Evolutionary conservation across 1,139 yeast species (phyloP), one percentile per base, ranked within the genome.

Genomic region (Yamadazyma atlantica): DNA sequence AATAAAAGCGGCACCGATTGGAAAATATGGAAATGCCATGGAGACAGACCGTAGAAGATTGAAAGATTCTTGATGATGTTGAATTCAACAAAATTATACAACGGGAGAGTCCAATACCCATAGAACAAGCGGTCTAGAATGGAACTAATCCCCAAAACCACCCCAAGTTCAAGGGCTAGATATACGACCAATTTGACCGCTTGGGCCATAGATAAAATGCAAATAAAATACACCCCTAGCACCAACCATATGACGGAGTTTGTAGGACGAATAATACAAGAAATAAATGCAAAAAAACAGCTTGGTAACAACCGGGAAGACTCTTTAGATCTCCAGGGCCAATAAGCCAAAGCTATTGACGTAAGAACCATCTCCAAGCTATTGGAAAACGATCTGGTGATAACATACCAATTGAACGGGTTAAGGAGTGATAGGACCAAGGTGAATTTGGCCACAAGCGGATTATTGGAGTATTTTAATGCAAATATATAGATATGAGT

Each of bases 331-430:
- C 66, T 57, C 82, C 86, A 78, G 6, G 89, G 85, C 96, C 96
- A 87, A 53, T 69, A 75, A 14, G 76, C 69, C 38, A 90, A 64
- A 0, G 90, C 92, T n/a, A 78, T 60, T 0, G 82, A 69, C 0
- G 94, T 86, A 40, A 90, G 55, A 2, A 76, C 70, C 71, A 85
- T 75, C 58, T 94, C 99, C 36, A 89, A 66, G 17, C 85, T 78
- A 53, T 92, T 94, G 36, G 95, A 80, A 57, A 94, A 94, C 2
- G 96, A 83, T 45, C 99, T 69, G 1, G 96, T 82, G 29, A 79
- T 68, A 33, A 83, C 72, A 58, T 75, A 87, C 85, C 92, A 86
- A 55, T 89, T 89, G 70, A 88, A 90, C 7, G 89, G 85, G 41
- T 90, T 87, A 1, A 75, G 57, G 4, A 86, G 46, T 13, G 92